Evolutionary conservation across 495 filamentous ascomycete species (phyloP), one percentile per base, ranked within the genome.

Genomic region (Cryomyces antarcticus): DNA sequence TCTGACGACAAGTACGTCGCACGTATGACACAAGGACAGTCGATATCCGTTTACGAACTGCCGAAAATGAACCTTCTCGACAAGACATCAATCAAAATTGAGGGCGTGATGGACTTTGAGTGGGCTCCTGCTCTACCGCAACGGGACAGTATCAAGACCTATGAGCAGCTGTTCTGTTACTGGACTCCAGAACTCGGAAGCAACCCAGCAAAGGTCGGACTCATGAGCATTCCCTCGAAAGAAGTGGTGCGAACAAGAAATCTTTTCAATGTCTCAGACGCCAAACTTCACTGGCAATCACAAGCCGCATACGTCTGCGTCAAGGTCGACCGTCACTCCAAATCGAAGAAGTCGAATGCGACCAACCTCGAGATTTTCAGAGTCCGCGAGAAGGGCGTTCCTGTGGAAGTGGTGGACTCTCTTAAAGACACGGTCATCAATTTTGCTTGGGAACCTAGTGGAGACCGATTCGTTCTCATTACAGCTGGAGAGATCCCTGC

Each of bases 331-430:
- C 78, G 89, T 45, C 89, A 97, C 69, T 93, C 85, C 57, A 97
- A 96, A 65, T 93, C 85, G 41, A 95, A 95, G 72, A 97, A 97
- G 64, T 89, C 81, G 3, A 72, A 92, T 52, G 88, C 85, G 31
- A 97, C 89, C 40, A 96, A 92, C 47, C 73, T 97, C 30, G 89
- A 97, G 60, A 96, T 97, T 57, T 97, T 97, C 79, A 80, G 89
- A 35, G 74, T 97, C 38, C 73, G 71, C 47, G 89, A 97, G 62
- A 95, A 95, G 70, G 85, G 89, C 41, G 89, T 97, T 3, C 89
- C 89, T 5, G 88, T 97, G 42, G 89, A 97, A 60, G 89, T 97
- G 37, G 83, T 97, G 37, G 89, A 97, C 57, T 80, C 80, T 33
- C 80, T 96, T 57, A 94, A 94, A 63, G 88, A 94, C 56, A 93